Evolutionary conservation across 2,329 filamentous ascomycete species (phyloP).

Genomic region (Fusarium sulawesiense): DNA sequence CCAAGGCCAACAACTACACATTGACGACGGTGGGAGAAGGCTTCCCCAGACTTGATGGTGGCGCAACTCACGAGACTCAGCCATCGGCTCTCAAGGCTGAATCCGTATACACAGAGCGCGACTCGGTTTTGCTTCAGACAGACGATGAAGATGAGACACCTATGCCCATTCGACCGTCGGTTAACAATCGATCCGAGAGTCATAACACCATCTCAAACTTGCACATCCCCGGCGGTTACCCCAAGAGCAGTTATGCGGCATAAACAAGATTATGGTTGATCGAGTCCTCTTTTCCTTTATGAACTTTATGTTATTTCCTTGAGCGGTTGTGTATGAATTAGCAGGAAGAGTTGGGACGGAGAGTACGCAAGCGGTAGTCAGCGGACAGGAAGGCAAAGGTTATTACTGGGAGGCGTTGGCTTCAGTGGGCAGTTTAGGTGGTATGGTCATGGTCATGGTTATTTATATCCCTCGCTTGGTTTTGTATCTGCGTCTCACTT

Average conservation of each 20-base stretch:
- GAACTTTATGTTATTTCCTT: slow-evolving; percentile 16
- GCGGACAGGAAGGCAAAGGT: background rate
- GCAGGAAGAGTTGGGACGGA: slow-evolving; percentile 12
- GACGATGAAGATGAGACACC: slow-evolving; percentile 42
- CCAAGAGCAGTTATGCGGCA: slow-evolving; percentile 58
- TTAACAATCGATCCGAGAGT: slow-evolving; percentile 54
- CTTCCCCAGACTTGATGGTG: slow-evolving; percentile 40
- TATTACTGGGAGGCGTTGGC: slow-evolving; percentile 37
- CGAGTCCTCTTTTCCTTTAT: slow-evolving; percentile 22
- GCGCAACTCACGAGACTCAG: slow-evolving; percentile 9
- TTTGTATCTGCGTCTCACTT: slow-evolving; percentile 14
- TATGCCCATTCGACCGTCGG: slow-evolving; percentile 42
- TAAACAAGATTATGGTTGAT: slow-evolving; percentile 53
- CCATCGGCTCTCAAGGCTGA: slow-evolving; percentile 21
- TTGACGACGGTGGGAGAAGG: slow-evolving; percentile 38
- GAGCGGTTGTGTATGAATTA: slow-evolving; percentile 15
- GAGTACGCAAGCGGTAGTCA: slow-evolving; percentile 7
- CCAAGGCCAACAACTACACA: slow-evolving; percentile 31
- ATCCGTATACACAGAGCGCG: slow-evolving; percentile 38
- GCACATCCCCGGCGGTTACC: slow-evolving; percentile 77
- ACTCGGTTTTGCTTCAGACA: slow-evolving; percentile 36
- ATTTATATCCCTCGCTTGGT: slow-evolving; percentile 39
- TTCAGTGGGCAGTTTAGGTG: slow-evolving; percentile 16
- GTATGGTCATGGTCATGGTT: background rate
- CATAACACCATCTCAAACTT: slow-evolving; percentile 71